Percentiles rank a stretch among this genome's conserved stretches.
Evolutionary conservation across 331 rosid species (phyloP).

Genomic region (Erythrophleum ivorense): DNA sequence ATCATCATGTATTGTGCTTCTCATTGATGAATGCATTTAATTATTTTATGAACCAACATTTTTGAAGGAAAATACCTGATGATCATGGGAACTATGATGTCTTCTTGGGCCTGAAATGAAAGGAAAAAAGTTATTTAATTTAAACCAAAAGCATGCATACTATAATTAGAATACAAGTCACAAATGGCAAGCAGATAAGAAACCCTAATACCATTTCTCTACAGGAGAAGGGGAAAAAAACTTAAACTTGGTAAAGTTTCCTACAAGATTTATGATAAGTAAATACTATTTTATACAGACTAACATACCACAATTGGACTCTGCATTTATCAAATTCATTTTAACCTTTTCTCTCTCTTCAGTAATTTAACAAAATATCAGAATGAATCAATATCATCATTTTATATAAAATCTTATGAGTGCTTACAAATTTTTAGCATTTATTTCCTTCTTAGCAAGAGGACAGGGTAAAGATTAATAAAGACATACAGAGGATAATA

Average conservation of each 20-base stretch:
- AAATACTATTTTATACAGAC: background rate
- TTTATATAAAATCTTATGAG: background rate
- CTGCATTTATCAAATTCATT: constrained; percentile 3
- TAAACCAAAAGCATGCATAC: constrained; percentile 19
- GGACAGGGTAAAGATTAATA: constrained; percentile 16
- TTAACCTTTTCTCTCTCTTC: background rate
- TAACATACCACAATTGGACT: constrained; percentile 10
- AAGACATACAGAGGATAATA: background rate
- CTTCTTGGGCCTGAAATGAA: constrained; percentile 82
- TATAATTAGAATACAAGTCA: constrained; percentile 19
- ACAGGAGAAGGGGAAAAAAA: background rate
- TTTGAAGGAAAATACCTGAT: constrained; percentile 67
- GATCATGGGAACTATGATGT: constrained; percentile 70
- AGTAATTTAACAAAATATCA: constrained; percentile 15
- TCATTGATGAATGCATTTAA: constrained; percentile 32
- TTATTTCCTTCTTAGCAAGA: constrained; percentile 20
- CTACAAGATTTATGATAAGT: background rate
- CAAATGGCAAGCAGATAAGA: constrained; percentile 13
- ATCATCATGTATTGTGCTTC: constrained; percentile 37
- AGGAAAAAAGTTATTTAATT: constrained; percentile 23
- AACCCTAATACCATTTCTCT: constrained; percentile 22
- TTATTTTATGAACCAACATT: constrained; percentile 32
- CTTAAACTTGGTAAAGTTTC: background rate
- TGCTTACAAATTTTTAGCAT: constrained; percentile 19
- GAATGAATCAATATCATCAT: constrained; percentile 6